Evolutionary conservation across 192 early-diverging fungal genomes (phyloP), one percentile per base, ranked within the genome.

Genomic region (Spinellus fusiger): DNA sequence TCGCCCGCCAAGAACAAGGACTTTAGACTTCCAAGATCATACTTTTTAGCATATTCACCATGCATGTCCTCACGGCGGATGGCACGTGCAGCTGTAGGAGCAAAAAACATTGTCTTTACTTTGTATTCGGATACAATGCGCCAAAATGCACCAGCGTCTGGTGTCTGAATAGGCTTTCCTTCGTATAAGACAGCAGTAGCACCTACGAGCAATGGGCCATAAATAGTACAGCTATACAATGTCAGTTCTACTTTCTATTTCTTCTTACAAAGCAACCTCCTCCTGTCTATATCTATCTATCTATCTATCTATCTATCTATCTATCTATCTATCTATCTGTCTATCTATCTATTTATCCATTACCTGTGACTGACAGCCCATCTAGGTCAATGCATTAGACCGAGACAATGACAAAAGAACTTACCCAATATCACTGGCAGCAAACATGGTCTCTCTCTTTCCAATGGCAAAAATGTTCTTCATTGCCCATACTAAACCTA

Each of bases 31-130:
- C 20, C 50, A 26, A 92, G 66, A 59, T 91, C 80, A 62, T 90
- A 88, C 38, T 80, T 73, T 12, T 59, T 60, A 34, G 84, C 73
- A 5, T 77, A 60, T 9, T 71, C 49, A 13, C 85, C 89, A 5
- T 87, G 66, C 0, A 90, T 87, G 64, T 94, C 93, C 12, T 87
- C 84, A 33, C 92, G 74, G 15, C 86, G 83, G 62, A 91, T 74
- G n/a, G 89, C 84, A n/a, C 89, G 83, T 26, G 91, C 77, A 0
- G 91, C 90, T 0, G 93, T 95, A 6, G 93, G 93, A 0, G 93
- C 93, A 26, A 89, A 90, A 65, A 88, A 86, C 53, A 92, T 82
- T 0, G 81, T 80, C 2, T 78, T 86, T 33, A 89, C 89, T 6
- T 83, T 73, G 72, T 95, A 89, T 56, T 93, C 80, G 31, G 84